A percentile compares a stretch with the other conserved stretches of the same genome.
Conservation (phyloP, 2,329 filamentous ascomycete species). For the Aspergillus sp. region DNA sequence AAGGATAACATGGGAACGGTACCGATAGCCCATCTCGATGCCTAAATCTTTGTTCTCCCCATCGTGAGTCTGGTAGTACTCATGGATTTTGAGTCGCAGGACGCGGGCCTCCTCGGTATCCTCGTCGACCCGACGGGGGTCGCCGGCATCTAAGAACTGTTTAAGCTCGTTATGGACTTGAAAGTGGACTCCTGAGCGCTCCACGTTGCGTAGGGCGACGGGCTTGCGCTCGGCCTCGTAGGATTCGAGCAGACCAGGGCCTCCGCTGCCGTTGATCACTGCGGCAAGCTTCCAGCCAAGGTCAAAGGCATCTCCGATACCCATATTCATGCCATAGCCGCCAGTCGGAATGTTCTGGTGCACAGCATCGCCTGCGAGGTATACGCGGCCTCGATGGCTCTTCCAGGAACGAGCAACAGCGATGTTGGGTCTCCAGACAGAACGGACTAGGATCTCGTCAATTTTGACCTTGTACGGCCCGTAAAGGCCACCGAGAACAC, state of each 20-base stretch:
- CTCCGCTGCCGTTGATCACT: slow-evolving; percentile 19
- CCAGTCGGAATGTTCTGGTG: slow-evolving; percentile 36
- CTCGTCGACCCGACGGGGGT: background rate
- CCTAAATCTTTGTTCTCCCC: background rate
- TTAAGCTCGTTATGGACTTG: slow-evolving; percentile 7
- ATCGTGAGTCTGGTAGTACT: background rate
- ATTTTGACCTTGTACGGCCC: slow-evolving; percentile 24
- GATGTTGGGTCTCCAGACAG: slow-evolving; percentile 30
- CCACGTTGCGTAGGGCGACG: slow-evolving; percentile 18
- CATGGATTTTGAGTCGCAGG: background rate
- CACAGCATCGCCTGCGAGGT: slow-evolving; percentile 31
- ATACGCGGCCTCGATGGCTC: slow-evolving; percentile 19
- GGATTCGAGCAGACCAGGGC: slow-evolving; percentile 22
- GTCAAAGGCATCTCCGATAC: slow-evolving; percentile 36
- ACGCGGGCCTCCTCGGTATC: too few species aligned
- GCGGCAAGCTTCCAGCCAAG: slow-evolving; percentile 37
- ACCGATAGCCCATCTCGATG: background rate
- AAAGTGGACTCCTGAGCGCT: background rate
- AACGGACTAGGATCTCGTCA: slow-evolving; percentile 34
- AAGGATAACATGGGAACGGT: background rate
- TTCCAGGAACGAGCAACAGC: slow-evolving; percentile 26
- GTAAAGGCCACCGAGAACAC: slow-evolving; percentile 21
- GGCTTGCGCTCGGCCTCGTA: slow-evolving; percentile 26
- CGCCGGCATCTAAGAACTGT: background rate
- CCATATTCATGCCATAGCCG: slow-evolving; percentile 42